Conservation (phyloP, 2,329 filamentous ascomycete species). For the Orbilia javanica region DNA sequence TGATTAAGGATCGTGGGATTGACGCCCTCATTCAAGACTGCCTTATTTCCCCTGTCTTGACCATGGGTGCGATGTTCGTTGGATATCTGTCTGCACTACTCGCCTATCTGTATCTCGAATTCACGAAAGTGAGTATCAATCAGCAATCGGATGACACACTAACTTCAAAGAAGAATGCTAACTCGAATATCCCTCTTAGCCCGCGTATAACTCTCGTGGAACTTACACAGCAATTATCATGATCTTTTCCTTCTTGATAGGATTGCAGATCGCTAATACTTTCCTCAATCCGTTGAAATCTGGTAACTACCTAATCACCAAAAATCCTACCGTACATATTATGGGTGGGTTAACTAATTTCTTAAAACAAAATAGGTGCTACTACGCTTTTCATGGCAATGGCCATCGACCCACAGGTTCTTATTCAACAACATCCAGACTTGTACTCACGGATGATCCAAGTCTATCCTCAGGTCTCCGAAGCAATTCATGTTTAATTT, state of each 20-base stretch:
- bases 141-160: neutral
- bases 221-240: slow-evolving; percentile 81
- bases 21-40: slow-evolving; percentile 92
- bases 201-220: slow-evolving; percentile 61
- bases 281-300: slow-evolving; percentile 89
- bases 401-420: slow-evolving; percentile 77
- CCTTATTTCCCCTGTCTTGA: slow-evolving; percentile 73
- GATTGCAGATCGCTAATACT: slow-evolving; percentile 87
- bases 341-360: neutral
- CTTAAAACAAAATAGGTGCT: neutral
- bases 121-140: slow-evolving; percentile 81
- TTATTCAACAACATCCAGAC: slow-evolving; percentile 84
- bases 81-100: slow-evolving; percentile 84
- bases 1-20: slow-evolving; percentile 92
- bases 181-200: slow-evolving; percentile 9
- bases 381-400: slow-evolving; percentile 62
- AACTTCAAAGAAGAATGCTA: neutral
- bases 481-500: slow-evolving; percentile 71
- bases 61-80: slow-evolving; percentile 84
- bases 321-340: neutral
- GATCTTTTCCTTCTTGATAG: slow-evolving; percentile 88
- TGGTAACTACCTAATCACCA: slow-evolving; percentile 73
- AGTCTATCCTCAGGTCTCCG: slow-evolving; percentile 86
- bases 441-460: slow-evolving; percentile 82
- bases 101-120: slow-evolving; percentile 86